phyloP scores from a whole-genome alignment of 192 early-diverging fungal genomes.

The Umbelopsis sp. region DNA sequence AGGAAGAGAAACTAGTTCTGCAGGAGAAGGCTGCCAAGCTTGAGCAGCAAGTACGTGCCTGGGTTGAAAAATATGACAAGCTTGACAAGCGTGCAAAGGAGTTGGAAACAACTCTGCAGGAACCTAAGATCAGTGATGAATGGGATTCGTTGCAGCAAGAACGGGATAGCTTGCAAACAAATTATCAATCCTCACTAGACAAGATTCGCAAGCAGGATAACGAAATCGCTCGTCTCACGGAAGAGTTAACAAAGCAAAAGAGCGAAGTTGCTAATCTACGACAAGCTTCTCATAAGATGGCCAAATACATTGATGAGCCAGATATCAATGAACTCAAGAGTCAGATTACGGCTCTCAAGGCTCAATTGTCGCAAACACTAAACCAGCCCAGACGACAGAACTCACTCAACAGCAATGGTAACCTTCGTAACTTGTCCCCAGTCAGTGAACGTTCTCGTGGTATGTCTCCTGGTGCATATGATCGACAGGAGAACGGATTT shows the following conservation, averaged over 20 bases:
- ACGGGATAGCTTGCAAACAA: slow-evolving; percentile 58
- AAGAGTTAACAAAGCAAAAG: slow-evolving; percentile 56
- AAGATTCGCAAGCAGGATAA: slow-evolving; percentile 63
- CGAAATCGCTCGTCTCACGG: slow-evolving; percentile 60
- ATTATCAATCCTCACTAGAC: slow-evolving; percentile 59
- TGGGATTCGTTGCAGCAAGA: slow-evolving; percentile 60
- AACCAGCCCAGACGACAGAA: slow-evolving; percentile 45
- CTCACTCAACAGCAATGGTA: slow-evolving; percentile 8
- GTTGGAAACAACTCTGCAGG: slow-evolving; percentile 48
- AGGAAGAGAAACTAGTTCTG: slow-evolving; percentile 69
- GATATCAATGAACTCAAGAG: slow-evolving; percentile 64
- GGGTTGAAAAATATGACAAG: slow-evolving; percentile 75
- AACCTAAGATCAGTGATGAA: slow-evolving; percentile 51
- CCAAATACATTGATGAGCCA: slow-evolving; percentile 62
- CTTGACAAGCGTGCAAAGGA: slow-evolving; percentile 59
- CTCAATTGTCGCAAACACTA: slow-evolving; percentile 71
- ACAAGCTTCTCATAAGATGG: slow-evolving; percentile 33
- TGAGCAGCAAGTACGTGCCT: slow-evolving; percentile 64
- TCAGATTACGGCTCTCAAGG: slow-evolving; percentile 69
- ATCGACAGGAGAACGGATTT: slow-evolving; percentile 31
- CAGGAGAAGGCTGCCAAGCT: slow-evolving; percentile 58
- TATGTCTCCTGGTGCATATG: slow-evolving; percentile 19
- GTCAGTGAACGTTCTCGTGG: slow-evolving; percentile 15
- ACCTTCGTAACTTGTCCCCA: slow-evolving; percentile 21
- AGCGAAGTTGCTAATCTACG: slow-evolving; percentile 68